These are phyloP conservation scores for Arthrinium puccinioides DNA, from an alignment of 2,329 filamentous ascomycete genomes.

Conservation along the genomic window DNA sequence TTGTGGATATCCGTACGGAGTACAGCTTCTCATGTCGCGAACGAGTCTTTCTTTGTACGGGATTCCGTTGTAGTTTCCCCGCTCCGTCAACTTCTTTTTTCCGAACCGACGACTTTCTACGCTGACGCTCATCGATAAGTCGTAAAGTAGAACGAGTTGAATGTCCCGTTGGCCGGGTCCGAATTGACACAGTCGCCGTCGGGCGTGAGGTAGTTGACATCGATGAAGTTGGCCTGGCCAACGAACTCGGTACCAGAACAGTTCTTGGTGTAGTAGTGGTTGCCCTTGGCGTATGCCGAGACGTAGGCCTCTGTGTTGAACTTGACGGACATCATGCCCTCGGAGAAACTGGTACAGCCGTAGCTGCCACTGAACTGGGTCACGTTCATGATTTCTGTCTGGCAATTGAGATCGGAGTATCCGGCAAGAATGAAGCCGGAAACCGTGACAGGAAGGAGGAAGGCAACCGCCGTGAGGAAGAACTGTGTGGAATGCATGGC, in stretches of 20 bases:
- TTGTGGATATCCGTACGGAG: too few relatives aligned
- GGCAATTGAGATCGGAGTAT: neutral
- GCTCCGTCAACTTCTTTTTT: too few relatives aligned
- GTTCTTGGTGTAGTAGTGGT: neutral
- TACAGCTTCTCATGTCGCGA: too few relatives aligned
- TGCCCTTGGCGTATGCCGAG: neutral
- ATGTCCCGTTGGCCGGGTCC: too few relatives aligned
- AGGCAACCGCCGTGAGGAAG: too few relatives aligned
- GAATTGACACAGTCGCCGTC: neutral
- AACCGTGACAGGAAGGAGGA: neutral
- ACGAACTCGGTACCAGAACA: neutral
- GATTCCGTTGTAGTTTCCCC: too few relatives aligned
- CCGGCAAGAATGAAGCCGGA: neutral
- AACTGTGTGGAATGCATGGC: too few relatives aligned
- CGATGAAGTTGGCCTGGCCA: neutral
- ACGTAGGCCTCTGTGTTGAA: neutral
- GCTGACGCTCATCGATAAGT: too few relatives aligned
- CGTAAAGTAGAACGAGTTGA: too few relatives aligned
- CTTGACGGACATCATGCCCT: neutral
- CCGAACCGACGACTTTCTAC: too few relatives aligned
- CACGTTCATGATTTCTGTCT: neutral
- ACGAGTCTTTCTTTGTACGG: too few relatives aligned
- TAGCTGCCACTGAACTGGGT: neutral
- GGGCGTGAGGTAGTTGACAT: neutral
- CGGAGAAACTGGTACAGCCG: neutral